Conservation (phyloP, 2,329 filamentous ascomycete genomes). For the Aspergillus aculeatus region DNA sequence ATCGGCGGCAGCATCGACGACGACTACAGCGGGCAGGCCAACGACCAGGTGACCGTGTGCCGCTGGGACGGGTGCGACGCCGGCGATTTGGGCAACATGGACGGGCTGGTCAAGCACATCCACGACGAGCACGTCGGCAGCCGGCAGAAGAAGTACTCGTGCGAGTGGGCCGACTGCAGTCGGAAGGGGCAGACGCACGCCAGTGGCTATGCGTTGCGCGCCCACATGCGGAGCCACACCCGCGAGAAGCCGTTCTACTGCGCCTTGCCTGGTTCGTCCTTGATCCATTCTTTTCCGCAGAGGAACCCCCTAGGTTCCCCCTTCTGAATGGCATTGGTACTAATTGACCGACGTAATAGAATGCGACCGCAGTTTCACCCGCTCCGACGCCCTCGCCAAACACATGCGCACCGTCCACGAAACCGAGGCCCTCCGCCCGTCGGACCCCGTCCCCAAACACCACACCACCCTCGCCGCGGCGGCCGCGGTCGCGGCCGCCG, state of each 20-base stretch:
- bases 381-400: conserved; percentile 92
- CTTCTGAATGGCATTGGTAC: neutral
- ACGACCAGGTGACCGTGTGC: conserved; percentile 75
- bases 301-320: no score
- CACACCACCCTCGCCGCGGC: conserved; percentile 29
- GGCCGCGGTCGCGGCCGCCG: conserved; percentile 23
- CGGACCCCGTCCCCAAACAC: conserved; percentile 46
- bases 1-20: conserved; percentile 45
- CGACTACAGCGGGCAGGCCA: conserved; percentile 69
- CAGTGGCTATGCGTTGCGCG: conserved; percentile 91
- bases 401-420: conserved; percentile 99
- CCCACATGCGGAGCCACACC: conserved; percentile 97
- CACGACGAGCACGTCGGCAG: conserved; percentile 93
- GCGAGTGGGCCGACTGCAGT: conserved; percentile 89
- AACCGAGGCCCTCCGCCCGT: conserved; percentile 83
- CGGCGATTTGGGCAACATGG: conserved; percentile 76
- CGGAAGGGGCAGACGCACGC: conserved; percentile 89
- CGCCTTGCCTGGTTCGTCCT: conserved; percentile 72
- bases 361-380: conserved; percentile 94
- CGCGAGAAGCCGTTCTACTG: conserved; percentile 99
- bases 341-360: conserved; percentile 53
- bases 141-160: conserved; percentile 95
- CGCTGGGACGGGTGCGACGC: conserved; percentile 73
- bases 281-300: no score
- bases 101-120: conserved; percentile 75